Evolutionary conservation across 495 filamentous ascomycete genomes (phyloP).

Genomic region (Stereocaulon alpinum): DNA sequence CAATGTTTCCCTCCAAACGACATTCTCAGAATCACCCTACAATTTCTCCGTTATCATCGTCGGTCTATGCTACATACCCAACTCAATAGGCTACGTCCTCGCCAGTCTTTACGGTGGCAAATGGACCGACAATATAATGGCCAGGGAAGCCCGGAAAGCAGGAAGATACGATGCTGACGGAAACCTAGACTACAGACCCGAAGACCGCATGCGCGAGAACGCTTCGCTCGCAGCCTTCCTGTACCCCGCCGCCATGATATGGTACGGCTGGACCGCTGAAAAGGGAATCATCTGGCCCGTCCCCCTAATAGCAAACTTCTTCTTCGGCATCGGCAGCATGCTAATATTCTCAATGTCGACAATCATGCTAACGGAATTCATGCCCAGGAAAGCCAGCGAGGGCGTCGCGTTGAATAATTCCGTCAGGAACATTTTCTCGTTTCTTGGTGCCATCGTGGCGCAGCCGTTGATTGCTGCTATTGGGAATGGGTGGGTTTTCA

Average conservation of each 20-base stretch:
- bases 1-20: slow-evolving; percentile 72
- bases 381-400: slow-evolving; percentile 60
- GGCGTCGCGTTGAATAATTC: slow-evolving; percentile 75
- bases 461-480: slow-evolving; percentile 70
- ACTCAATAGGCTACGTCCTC: slow-evolving; percentile 66
- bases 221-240: slow-evolving; percentile 70
- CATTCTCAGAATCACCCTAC: slow-evolving; percentile 67
- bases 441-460: slow-evolving; percentile 62
- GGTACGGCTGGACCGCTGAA: slow-evolving; percentile 57
- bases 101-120: slow-evolving; percentile 64
- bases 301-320: slow-evolving; percentile 71
- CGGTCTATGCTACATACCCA: slow-evolving; percentile 72
- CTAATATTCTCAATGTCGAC: slow-evolving; percentile 70
- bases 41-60: slow-evolving; percentile 62
- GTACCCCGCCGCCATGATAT: slow-evolving; percentile 58
- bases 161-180: slow-evolving; percentile 60
- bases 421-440: slow-evolving; percentile 77
- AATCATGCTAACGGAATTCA: slow-evolving; percentile 85
- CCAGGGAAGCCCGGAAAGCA: slow-evolving; percentile 62
- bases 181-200: slow-evolving; percentile 61
- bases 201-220: slow-evolving; percentile 87
- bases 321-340: slow-evolving; percentile 73
- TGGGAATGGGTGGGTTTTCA: slow-evolving; percentile 85
- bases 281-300: slow-evolving; percentile 49
- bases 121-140: slow-evolving; percentile 90